phyloP scores from a whole-genome alignment of 2,329 filamentous ascomycete species.

The Gnomoniopsis sp. region DNA sequence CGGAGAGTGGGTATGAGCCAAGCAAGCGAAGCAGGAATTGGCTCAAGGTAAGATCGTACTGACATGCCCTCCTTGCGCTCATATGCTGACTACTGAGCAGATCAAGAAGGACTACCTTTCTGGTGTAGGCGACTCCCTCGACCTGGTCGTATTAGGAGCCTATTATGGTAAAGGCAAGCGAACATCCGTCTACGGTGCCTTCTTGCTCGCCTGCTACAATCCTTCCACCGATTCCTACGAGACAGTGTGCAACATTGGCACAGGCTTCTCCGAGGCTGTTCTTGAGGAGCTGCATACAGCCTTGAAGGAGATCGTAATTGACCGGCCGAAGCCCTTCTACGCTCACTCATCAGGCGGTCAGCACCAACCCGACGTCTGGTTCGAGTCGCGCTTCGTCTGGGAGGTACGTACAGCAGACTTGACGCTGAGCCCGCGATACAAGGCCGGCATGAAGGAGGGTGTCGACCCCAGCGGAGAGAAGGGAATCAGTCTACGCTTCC shows the following conservation, averaged over 20 bases:
- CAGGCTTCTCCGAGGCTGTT: conserved; percentile 90
- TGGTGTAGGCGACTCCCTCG: conserved; percentile 90
- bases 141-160: conserved; percentile 91
- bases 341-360: conserved; percentile 77
- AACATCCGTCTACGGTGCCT: conserved; percentile 92
- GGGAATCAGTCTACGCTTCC: conserved; percentile 87
- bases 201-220: conserved; percentile 94
- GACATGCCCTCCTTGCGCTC: background rate
- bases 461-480: conserved; percentile 67
- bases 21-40: conserved; percentile 96
- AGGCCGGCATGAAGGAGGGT: conserved; percentile 81
- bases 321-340: conserved; percentile 92
- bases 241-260: conserved; percentile 97
- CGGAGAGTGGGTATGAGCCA: conserved; percentile 91
- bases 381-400: conserved; percentile 93
- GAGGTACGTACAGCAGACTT: conserved; percentile 96
- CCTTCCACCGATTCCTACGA: conserved; percentile 77
- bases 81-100: conserved; percentile 35
- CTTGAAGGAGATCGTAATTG: conserved; percentile 76
- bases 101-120: conserved; percentile 98
- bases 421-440: conserved; percentile 87
- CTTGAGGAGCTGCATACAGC: conserved; percentile 81
- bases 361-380: conserved; percentile 98
- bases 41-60: conserved; percentile 68
- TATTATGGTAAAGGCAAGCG: conserved; percentile 95